These are phyloP conservation scores for Fusarium bactridioides DNA, from an alignment of 2,329 filamentous ascomycete species.

Conservation along the genomic window DNA sequence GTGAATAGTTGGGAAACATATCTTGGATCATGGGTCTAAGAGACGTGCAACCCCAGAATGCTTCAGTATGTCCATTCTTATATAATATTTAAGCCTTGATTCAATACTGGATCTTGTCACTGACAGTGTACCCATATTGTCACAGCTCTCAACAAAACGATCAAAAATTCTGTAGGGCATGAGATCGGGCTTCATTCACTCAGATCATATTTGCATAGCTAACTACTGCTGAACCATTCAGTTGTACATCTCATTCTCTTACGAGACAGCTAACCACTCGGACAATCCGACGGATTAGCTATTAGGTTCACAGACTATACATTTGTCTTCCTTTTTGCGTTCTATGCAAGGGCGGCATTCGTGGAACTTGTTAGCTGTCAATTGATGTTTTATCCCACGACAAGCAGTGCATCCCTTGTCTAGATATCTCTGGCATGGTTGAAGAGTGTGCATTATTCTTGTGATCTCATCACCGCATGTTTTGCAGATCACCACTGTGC, in stretches of 20 bases:
- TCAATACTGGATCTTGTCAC: neutral
- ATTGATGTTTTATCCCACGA: neutral
- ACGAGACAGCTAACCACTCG: neutral
- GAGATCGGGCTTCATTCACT: neutral
- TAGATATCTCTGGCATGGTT: neutral
- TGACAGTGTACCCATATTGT: accelerated
- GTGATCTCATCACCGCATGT: neutral
- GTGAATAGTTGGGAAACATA: neutral
- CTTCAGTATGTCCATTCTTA: accelerated
- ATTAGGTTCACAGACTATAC: neutral
- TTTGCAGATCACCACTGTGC: neutral
- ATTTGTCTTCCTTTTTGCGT: neutral
- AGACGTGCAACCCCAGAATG: accelerated
- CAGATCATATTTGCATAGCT: neutral
- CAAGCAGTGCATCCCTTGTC: accelerated
- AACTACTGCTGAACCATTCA: neutral
- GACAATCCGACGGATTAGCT: neutral
- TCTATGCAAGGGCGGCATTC: neutral
- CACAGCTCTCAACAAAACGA: neutral
- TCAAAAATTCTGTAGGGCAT: accelerated
- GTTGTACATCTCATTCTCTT: accelerated
- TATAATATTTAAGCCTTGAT: neutral
- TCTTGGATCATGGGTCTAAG: neutral
- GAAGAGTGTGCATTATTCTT: neutral
- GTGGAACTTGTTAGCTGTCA: neutral